Conservation (phyloP, 2,329 filamentous ascomycete species). For the Fusarium sp. region DNA sequence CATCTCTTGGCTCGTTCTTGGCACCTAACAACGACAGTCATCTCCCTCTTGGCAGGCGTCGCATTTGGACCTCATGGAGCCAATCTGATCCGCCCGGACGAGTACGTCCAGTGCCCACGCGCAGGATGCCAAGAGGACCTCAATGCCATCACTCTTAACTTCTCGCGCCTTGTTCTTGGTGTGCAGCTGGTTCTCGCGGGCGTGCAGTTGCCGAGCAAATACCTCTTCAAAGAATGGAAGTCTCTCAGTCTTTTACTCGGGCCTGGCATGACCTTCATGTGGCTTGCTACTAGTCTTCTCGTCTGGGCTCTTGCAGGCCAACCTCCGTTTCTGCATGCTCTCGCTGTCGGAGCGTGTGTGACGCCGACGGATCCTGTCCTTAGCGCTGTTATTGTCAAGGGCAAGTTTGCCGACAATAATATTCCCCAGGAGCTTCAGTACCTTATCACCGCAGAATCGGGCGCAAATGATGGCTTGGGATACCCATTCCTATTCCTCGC, state of each 20-base stretch:
- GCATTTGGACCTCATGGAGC: conserved; percentile 83
- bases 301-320: conserved; percentile 83
- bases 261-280: conserved; percentile 89
- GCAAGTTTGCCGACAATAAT: conserved; percentile 92
- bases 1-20: conserved; percentile 38
- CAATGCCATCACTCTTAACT: conserved; percentile 83
- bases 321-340: conserved; percentile 81
- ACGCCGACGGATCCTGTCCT: conserved; percentile 92
- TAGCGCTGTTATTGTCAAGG: conserved; percentile 92
- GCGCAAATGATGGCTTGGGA: conserved; percentile 89
- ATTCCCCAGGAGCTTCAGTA: conserved; percentile 86
- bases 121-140: conserved; percentile 66
- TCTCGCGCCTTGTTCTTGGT: conserved; percentile 88
- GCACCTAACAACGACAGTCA: conserved; percentile 68
- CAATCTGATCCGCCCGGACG: conserved; percentile 80
- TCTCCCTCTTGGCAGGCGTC: conserved; percentile 85
- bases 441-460: conserved; percentile 86
- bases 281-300: conserved; percentile 84
- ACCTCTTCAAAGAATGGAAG: conserved; percentile 84
- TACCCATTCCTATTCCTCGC: conserved; percentile 92
- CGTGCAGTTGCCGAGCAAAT: conserved; percentile 87
- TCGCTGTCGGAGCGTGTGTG: conserved; percentile 88
- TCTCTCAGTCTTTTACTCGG: conserved; percentile 82
- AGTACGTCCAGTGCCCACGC: conserved; percentile 73
- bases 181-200: conserved; percentile 92